Base-by-base conservation (phyloP, 768 basidiomycete genomes). In the Sistotremastrum suecicum region DNA sequence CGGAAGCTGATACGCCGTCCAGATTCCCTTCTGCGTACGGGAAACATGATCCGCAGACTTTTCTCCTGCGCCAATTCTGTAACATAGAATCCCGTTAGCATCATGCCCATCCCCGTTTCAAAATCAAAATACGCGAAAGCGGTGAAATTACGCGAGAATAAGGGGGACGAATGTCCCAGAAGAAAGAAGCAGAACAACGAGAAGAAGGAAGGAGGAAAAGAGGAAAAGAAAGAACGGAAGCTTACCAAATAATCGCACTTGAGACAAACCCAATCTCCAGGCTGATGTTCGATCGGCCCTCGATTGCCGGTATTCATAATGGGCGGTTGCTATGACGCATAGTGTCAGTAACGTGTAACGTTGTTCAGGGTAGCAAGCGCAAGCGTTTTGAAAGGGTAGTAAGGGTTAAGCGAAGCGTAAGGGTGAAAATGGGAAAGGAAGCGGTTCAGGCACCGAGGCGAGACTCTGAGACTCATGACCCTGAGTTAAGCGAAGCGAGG, bases 21-120 rank as follows among this genome's bases (percentile, higher is more conserved):
- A 84, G 83, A 53, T 89, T 88, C 1, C 86, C 86, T 57, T 89
- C 86, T 8, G 86, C 86, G 51, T 87, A 88, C 41, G 86, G 85
- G 49, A 76, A 74, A 62, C 86, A 89, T 7, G 83, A 87, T 68
- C 89, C 86, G 64, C 86, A 90, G 48, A 90, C 87, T 62, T 89
- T 89, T 46, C 86, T 67, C 48, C 86, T 65, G 52, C 86, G 71
- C 86, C 86, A 90, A 59, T 90, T 90, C 52, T 55, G 42, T 1
- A 30, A 2, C 10, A 28, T 39, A 33, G 11, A n/a, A 42, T 39
- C 37, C 30, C 33, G 20, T 12, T 20, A 20, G 20, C 32, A 33
- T n/a, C 28, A 31, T 34, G 37, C 36, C 30, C 34, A 29, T 50
- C 9, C 5, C 30, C 12, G n/a, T n/a, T 7, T 20, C 44, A 34